Percentiles rank a stretch among this genome's conserved stretches.
Conservation (phyloP, 2,329 filamentous ascomycete genomes). For the Colletotrichum phormii region DNA sequence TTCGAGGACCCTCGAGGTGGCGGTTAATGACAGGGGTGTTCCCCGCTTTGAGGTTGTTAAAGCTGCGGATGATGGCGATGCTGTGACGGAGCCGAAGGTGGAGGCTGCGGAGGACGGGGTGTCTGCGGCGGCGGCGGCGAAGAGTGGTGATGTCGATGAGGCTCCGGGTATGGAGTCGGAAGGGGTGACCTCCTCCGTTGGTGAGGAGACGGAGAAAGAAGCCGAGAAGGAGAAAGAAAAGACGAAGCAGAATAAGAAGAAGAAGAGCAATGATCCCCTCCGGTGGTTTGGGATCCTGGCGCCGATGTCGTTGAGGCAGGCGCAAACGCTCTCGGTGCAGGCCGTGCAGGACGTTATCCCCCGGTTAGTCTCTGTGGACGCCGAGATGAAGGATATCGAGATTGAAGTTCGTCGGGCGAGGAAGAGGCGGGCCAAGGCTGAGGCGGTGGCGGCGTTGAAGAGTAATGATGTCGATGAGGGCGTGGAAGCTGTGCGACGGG, state of each 20-base stretch:
- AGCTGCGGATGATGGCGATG: slow-evolving; percentile 26
- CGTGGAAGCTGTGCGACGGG: not conserved
- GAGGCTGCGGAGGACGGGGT: slow-evolving; percentile 26
- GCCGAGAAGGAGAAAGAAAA: slow-evolving; percentile 26
- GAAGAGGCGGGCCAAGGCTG: slow-evolving; percentile 65
- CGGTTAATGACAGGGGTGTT: slow-evolving; percentile 27
- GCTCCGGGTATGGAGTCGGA: not conserved
- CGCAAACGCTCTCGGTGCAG: slow-evolving; percentile 69
- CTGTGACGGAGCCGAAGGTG: slow-evolving; percentile 4
- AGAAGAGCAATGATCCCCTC: slow-evolving; percentile 62
- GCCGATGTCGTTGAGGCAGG: slow-evolving; percentile 63
- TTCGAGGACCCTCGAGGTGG: slow-evolving; percentile 54
- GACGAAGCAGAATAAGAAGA: slow-evolving; percentile 5
- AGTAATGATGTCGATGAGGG: slow-evolving; percentile 42
- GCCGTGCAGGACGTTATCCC: slow-evolving; percentile 70
- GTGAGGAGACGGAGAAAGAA: slow-evolving; percentile 27
- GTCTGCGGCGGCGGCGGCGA: not conserved
- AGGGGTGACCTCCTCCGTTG: slow-evolving; percentile 3
- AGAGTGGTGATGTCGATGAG: slow-evolving; percentile 9
- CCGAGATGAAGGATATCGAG: slow-evolving; percentile 74
- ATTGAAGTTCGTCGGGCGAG: slow-evolving; percentile 73
- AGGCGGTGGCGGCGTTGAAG: slow-evolving; percentile 41
- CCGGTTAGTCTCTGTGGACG: slow-evolving; percentile 65
- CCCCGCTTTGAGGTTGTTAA: slow-evolving; percentile 41
- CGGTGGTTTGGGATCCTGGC: slow-evolving; percentile 68